Evolutionary conservation across 208 protist genomes (phyloP), one percentile per base, ranked within the genome.

Genomic region (Trypanosomatidae sp.): DNA sequence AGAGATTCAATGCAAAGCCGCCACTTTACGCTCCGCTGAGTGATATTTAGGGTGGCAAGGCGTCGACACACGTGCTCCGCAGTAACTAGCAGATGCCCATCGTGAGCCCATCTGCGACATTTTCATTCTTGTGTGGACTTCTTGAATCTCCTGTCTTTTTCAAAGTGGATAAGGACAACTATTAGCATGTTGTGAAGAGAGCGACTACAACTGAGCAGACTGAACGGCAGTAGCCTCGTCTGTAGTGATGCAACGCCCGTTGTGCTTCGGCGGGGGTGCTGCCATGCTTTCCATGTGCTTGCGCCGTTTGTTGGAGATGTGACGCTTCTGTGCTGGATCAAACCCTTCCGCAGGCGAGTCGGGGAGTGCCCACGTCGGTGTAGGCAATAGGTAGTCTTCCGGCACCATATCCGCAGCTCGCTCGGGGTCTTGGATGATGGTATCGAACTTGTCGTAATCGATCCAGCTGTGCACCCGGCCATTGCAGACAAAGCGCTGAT

Each of bases 361-460:
- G 3, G 86, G 39, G 13, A 95, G 76, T 13, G 90, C 88, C 90
- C 91, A 97, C 12, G 64, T 47, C 43, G 93, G 93, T 15, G 90
- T 97, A 5, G 88, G 84, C 22, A 89, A 80, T 46, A 92, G 53
- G 69, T 95, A 97, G 62, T 92, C 89, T 69, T 93, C 84, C 13
- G 91, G 77, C 30, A 83, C 77, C 67, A 94, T 80, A 22, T 66
- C 66, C 4, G 72, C 66, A 2, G 67, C 78, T 12, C 66, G 58
- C 25, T n/a, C 55, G 36, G 83, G 77, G 65, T 92, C 79, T 17
- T 71, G 68, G 15, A 91, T 59, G 64, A 94, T 73, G 8, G 66
- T 39, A 55, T 89, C 72, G 75, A 98, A 97, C 79, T 92, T 91
- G 47, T 93, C 85, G 83, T 93, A 96, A 66, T 98, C 87, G 53